Conservation (phyloP, 768 basidiomycete species). For the Tephrocybe sp. region DNA sequence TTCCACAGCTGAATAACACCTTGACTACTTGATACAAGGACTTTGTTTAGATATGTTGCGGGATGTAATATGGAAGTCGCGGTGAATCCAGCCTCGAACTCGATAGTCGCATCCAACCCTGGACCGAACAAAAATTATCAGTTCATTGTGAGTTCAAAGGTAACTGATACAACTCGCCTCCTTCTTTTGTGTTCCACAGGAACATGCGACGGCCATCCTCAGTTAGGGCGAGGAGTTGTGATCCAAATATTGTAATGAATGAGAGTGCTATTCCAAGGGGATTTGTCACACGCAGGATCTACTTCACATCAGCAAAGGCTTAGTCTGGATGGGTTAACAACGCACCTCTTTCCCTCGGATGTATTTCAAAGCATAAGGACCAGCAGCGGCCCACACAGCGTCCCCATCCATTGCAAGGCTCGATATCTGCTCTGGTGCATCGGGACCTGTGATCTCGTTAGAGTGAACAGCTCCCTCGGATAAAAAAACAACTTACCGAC, state of each 20-base stretch:
- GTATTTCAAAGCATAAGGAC: slow-evolving; percentile 72
- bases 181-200: slow-evolving; percentile 68
- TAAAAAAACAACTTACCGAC: slow-evolving; percentile 66
- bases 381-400: slow-evolving; percentile 80
- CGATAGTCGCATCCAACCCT: slow-evolving; percentile 69
- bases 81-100: slow-evolving; percentile 82
- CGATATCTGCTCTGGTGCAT: slow-evolving; percentile 70
- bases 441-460: slow-evolving; percentile 64
- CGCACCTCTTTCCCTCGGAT: slow-evolving; percentile 84
- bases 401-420: slow-evolving; percentile 83
- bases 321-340: slow-evolving; percentile 10
- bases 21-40: slow-evolving; percentile 79
- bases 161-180: slow-evolving; percentile 34
- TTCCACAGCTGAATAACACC: slow-evolving; percentile 95
- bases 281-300: slow-evolving; percentile 64
- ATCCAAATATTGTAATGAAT: slow-evolving; percentile 77
- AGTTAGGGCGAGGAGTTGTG: slow-evolving; percentile 75
- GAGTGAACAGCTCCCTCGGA: not conserved
- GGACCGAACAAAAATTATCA: slow-evolving; percentile 9
- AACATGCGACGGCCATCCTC: slow-evolving; percentile 78
- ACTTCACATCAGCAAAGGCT: not conserved
- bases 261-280: slow-evolving; percentile 62
- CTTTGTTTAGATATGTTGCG: slow-evolving; percentile 95
- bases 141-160: slow-evolving; percentile 15
- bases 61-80: slow-evolving; percentile 90